Evolutionary conservation across 805 yeast genomes (phyloP), one percentile per base, ranked within the genome.

Genomic region (Tetrapisispora namnaoensis): DNA sequence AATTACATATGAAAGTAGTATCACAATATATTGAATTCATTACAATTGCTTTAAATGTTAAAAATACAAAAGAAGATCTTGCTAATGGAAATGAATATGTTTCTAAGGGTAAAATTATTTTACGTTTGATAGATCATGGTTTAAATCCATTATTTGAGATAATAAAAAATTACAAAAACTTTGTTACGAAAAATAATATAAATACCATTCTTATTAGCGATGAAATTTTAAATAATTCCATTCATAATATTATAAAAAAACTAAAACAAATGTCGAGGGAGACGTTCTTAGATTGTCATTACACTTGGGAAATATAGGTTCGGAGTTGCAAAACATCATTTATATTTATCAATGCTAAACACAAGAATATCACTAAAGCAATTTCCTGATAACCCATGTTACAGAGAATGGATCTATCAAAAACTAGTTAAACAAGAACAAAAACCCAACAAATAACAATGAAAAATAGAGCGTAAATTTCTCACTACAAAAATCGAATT

Each of bases 91-190:
- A 79, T 59, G 86, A 84, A 54, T 78, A 85, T 44, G 86, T 86
- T 7, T 82, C 82, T 53, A 76, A 83, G 39, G 84, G 85, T 63
- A 78, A 87, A 62, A 83, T 85, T 40, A 84, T 86, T 30, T 72
- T 90, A 56, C 70, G 93, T 56, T 73, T 86, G 72, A 85, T 93
- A 91, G 89, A 84, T 9, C 84, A 84, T 62, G 93, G 95, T 21
- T 79, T 86, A 16, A 89, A 84, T 16, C 86, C 89, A 22, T 83
- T 84, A 55, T 66, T 84, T 44, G 91, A 84, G 60, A 88, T 84
- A 7, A 67, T 84, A 57, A 84, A 84, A 60, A 83, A 83, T 62
- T 83, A 83, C 43, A 80, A 83, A 21, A 24, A 27, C 11, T 17
- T 24, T 40, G 9, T 22, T 3, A 27, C 24, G 9, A 22, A 11